phyloP scores from a whole-genome alignment of 257 asterid species.

The Thymus mandschuricus region DNA sequence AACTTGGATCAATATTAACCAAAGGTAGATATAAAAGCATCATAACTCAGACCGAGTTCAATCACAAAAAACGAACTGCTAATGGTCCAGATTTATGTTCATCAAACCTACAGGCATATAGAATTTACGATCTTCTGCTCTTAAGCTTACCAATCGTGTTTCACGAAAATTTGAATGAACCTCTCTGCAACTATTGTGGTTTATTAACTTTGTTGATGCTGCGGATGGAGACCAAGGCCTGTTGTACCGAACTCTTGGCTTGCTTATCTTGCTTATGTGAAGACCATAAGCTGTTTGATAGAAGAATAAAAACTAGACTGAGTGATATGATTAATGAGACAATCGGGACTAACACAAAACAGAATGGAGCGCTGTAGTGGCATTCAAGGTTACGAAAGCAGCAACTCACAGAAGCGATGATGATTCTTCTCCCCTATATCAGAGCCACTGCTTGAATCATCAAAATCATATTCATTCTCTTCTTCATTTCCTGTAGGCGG shows the following conservation, averaged over 20 bases:
- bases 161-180: constrained; percentile 48
- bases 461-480: constrained; percentile 67
- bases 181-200: constrained; percentile 53
- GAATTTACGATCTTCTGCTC: background rate
- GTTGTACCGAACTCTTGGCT: constrained; percentile 64
- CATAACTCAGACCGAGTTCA: background rate
- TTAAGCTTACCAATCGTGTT: constrained; percentile 52
- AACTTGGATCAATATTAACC: background rate
- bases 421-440: constrained; percentile 66
- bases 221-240: constrained; percentile 69
- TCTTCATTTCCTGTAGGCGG: constrained; percentile 93
- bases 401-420: constrained; percentile 62
- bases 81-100: constrained; percentile 6
- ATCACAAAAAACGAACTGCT: background rate
- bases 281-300: constrained; percentile 63
- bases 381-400: constrained; percentile 15
- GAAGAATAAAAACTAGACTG: constrained; percentile 1
- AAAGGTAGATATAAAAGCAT: constrained; percentile 9
- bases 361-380: constrained; percentile 13
- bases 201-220: constrained; percentile 57
- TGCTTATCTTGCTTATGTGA: constrained; percentile 70
- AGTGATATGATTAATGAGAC: background rate
- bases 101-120: background rate
- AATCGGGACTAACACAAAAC: constrained; percentile 19
- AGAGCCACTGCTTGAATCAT: constrained; percentile 82